Evolutionary conservation across 768 basidiomycete genomes (phyloP).

Genomic region (Rhodotorula sphaerocarpa): DNA sequence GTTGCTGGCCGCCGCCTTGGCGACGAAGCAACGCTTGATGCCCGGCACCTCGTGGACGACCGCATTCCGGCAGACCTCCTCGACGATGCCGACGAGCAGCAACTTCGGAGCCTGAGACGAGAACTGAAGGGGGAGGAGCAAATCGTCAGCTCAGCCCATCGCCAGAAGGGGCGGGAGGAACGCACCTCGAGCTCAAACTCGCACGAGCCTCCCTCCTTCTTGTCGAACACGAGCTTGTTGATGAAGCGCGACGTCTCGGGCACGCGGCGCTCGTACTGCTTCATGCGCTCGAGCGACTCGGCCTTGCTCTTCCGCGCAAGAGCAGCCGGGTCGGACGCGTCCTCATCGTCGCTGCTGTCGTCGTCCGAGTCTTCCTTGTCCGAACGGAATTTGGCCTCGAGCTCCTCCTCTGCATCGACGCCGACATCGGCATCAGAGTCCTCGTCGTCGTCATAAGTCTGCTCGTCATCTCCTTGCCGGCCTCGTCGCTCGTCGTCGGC

Average conservation of each 20-base stretch:
- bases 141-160: neutral
- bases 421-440: constrained; percentile 45
- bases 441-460: constrained; percentile 65
- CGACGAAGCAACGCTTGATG: constrained; percentile 77
- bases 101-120: constrained; percentile 80
- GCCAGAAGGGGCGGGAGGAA: constrained; percentile 10
- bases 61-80: constrained; percentile 71
- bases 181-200: constrained; percentile 76
- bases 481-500: constrained; percentile 68
- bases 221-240: constrained; percentile 48
- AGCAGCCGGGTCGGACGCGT: constrained; percentile 28
- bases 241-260: constrained; percentile 56
- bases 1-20: constrained; percentile 52
- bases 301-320: constrained; percentile 14
- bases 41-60: constrained; percentile 82
- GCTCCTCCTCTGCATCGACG: constrained; percentile 40
- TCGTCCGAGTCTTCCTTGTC: constrained; percentile 35
- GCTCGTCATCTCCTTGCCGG: constrained; percentile 62
- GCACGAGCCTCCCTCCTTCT: constrained; percentile 49
- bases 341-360: constrained; percentile 41
- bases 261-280: constrained; percentile 41
- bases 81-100: constrained; percentile 84
- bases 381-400: constrained; percentile 39
- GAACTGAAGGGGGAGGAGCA: constrained; percentile 54
- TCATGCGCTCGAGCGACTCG: constrained; percentile 28